Conservation (phyloP, 495 filamentous ascomycete genomes). For the Jackrogersella minutella region DNA sequence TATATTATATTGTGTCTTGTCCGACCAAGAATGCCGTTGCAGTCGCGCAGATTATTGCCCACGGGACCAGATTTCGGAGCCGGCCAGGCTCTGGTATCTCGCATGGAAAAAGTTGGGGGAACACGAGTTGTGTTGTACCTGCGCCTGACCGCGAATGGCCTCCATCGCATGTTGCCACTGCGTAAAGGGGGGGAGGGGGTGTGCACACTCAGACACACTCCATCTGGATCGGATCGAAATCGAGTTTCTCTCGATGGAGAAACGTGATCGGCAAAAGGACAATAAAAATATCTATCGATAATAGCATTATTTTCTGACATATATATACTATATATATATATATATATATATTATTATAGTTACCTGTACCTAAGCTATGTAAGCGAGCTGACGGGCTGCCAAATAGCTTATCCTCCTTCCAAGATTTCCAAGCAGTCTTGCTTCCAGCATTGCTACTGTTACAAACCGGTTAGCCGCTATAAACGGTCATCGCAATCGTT, state of each 20-base stretch:
- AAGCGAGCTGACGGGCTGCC: neutral
- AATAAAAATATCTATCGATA: neutral
- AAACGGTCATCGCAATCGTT: neutral
- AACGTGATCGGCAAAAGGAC: neutral
- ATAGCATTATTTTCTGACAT: neutral
- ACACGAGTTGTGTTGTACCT: constrained; percentile 1
- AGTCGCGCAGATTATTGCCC: constrained; percentile 1
- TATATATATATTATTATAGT: neutral
- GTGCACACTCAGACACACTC: neutral
- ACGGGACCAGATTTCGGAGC: constrained; percentile 25
- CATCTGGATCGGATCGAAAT: constrained; percentile 1
- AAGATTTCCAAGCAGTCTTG: neutral
- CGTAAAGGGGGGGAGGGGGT: neutral
- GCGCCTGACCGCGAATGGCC: constrained; percentile 3
- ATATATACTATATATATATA: too few relatives aligned
- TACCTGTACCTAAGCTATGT: neutral
- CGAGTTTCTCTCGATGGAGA: neutral
- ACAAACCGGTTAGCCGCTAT: neutral
- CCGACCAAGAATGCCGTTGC: neutral
- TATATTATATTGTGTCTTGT: neutral
- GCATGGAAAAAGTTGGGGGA: too few relatives aligned
- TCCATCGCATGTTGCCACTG: neutral
- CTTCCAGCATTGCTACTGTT: neutral
- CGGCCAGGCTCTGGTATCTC: too few relatives aligned
- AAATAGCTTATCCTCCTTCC: neutral